Conservation (phyloP, 192 early-diverging fungal genomes). For the Umbelopsis vinacea region DNA sequence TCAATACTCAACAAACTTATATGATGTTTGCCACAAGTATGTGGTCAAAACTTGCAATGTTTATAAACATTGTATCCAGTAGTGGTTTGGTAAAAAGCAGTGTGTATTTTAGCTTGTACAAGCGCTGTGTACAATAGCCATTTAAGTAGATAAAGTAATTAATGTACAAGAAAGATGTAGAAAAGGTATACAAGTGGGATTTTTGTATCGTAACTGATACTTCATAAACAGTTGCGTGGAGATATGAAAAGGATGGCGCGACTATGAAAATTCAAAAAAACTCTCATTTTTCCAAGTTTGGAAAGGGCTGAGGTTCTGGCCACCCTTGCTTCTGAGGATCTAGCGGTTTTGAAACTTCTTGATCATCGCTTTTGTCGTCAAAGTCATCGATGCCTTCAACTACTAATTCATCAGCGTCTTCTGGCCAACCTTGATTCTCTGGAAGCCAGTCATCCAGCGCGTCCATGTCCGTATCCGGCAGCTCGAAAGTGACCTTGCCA, state of each 20-base stretch:
- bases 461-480: neutral
- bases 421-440: slow-evolving; percentile 1
- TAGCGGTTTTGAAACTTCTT: neutral
- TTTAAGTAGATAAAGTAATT: slow-evolving; percentile 4
- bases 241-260: neutral
- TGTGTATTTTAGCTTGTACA: neutral
- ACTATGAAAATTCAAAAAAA: too few relatives aligned
- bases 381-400: neutral
- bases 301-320: neutral
- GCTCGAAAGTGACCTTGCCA: neutral
- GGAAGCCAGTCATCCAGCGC: neutral
- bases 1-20: too few relatives aligned
- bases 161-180: slow-evolving; percentile 18
- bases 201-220: neutral
- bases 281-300: neutral
- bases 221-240: neutral
- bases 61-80: neutral
- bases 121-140: neutral
- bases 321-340: neutral
- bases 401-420: neutral
- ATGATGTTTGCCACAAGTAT: too few relatives aligned
- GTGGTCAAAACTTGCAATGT: neutral
- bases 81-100: neutral
- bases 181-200: slow-evolving; percentile 13
- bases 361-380: neutral